Evolutionary conservation across 2,329 filamentous ascomycete species (phyloP).

Genomic region (Escovopsis weberi): DNA sequence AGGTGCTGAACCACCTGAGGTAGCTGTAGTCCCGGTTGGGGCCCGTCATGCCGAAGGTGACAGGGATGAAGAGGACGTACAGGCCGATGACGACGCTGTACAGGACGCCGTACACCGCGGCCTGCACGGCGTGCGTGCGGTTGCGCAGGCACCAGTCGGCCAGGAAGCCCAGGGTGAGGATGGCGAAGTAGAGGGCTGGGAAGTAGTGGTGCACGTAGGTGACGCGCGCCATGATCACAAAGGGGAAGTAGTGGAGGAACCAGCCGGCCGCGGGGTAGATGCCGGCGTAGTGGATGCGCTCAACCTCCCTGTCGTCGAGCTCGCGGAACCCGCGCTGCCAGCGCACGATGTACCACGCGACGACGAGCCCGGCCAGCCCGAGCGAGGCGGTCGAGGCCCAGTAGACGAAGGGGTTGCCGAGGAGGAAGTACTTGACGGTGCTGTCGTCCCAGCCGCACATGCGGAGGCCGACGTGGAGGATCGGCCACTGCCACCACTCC

Average conservation of each 20-base stretch:
- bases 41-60: constrained; percentile 93
- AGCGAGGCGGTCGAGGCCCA: constrained; percentile 81
- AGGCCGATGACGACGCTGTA: constrained; percentile 65
- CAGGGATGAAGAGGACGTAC: constrained; percentile 81
- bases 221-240: constrained; percentile 94
- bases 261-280: constrained; percentile 86
- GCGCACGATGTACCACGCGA: constrained; percentile 75
- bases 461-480: constrained; percentile 84
- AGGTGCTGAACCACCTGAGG: constrained; percentile 83
- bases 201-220: constrained; percentile 99
- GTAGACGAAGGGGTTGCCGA: constrained; percentile 92
- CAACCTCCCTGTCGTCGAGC: constrained; percentile 64
- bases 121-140: constrained; percentile 48
- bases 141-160: constrained; percentile 68
- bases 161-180: constrained; percentile 76
- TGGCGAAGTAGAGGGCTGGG: constrained; percentile 93
- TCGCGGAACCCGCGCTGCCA: constrained; percentile 94
- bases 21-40: constrained; percentile 72
- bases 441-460: constrained; percentile 98
- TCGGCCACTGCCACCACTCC: constrained; percentile 96
- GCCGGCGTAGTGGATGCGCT: constrained; percentile 88
- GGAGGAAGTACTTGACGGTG: constrained; percentile 94
- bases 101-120: constrained; percentile 55
- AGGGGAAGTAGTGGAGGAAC: constrained; percentile 93
- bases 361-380: constrained; percentile 53